phyloP scores from a whole-genome alignment of 2,329 filamentous ascomycete species.

The Aspergillus hiratsukae region DNA sequence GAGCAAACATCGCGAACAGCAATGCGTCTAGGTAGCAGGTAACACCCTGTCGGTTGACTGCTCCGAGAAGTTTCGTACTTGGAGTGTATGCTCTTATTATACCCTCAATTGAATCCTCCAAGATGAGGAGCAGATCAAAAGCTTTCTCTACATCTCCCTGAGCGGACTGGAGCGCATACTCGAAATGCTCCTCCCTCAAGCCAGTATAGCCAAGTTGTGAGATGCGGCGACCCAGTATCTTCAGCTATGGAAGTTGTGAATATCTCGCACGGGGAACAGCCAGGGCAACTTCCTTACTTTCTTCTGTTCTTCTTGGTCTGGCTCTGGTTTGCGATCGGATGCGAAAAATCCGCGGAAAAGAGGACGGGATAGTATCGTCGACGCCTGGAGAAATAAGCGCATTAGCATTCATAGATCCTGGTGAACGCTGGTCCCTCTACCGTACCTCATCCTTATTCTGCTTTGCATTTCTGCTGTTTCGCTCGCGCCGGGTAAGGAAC shows the following conservation, averaged over 20 bases:
- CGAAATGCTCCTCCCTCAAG: conserved; percentile 59
- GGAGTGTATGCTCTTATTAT: conserved; percentile 72
- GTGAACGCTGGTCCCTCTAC: neutral
- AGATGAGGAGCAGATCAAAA: conserved; percentile 69
- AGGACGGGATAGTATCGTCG: conserved; percentile 21
- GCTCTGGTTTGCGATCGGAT: conserved; percentile 16
- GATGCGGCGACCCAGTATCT: conserved; percentile 50
- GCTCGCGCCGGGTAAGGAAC: conserved; percentile 39
- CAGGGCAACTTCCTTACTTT: conserved; percentile 23
- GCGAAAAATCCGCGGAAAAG: conserved; percentile 30
- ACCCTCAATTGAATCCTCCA: conserved; percentile 77
- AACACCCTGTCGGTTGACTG: conserved; percentile 77
- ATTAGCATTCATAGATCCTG: conserved; percentile 7
- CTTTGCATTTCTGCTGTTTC: conserved; percentile 24
- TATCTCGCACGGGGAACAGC: neutral
- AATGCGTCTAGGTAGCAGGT: conserved; percentile 94
- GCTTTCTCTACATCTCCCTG: conserved; percentile 69
- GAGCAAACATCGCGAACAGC: conserved; percentile 92
- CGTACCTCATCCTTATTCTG: conserved; percentile 33
- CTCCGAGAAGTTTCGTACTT: conserved; percentile 69
- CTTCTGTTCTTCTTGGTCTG: conserved; percentile 28
- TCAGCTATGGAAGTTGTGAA: conserved; percentile 37
- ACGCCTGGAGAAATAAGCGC: conserved; percentile 14
- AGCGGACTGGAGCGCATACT: conserved; percentile 59
- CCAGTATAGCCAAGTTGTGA: conserved; percentile 50